Base-by-base conservation (phyloP, 495 filamentous ascomycete species). In the Penicillium steckii region DNA sequence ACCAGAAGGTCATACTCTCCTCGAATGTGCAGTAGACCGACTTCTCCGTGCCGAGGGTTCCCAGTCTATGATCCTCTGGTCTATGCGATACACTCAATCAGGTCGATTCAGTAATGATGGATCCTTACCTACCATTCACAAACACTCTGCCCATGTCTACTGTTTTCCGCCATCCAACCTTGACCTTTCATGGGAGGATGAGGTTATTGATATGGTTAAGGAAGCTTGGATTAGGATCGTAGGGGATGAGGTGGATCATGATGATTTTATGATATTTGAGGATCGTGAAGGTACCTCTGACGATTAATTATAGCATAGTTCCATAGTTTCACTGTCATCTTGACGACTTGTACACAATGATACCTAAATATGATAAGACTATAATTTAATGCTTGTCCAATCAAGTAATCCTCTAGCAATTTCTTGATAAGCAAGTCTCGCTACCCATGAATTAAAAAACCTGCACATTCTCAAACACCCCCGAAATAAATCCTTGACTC, bases 171-270 rank as follows among this genome's bases (percentile, higher is more conserved):
- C 80, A 3, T 62, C 81, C 0, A 75, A 78, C 32, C 70, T 83
- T 24, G 83, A 84, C 48, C 75, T 91, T 13, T 77, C 84, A 3
- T 85, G 92, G 58, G 83, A 90, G 56, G 90, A 95, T 64, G 61
- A 67, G 6, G 68, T 78, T 9, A 63, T 92, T 22, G 78, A 82
- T 12, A 59, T 77, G 21, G 84, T 91, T 17, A 76, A 78, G 48
- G 68, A 77, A 25, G 81, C 80, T 12, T 95, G 88, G 88, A 72
- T 77, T 50, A 60, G 67, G 21, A 72, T 90, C 7, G 71, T 84
- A 52, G 82, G 80, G 15, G 75, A 78, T 15, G 68, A 73, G 27
- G 69, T 64, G 6, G 50, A 44, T 19, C 70, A 73, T 35, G 72
- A 72, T 3, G 72, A 74, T 15, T 94, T 90, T 60, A 89, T 94